These are phyloP conservation scores for Diaporthe citrichinensis DNA, from an alignment of 2,329 filamentous ascomycete genomes.

Conservation along the genomic window DNA sequence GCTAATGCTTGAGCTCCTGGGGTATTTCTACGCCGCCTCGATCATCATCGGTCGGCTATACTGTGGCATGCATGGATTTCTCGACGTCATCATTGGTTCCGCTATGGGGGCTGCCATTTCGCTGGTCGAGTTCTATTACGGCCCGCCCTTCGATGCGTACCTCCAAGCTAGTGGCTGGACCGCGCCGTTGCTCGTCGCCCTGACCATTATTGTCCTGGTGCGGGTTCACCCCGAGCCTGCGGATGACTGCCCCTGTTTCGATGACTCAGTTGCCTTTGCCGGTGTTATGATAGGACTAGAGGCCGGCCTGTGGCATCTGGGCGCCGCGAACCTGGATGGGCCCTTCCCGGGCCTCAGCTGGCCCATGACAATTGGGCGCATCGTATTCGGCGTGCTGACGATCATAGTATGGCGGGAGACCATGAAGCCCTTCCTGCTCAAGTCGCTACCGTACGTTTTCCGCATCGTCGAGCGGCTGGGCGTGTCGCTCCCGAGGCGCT, in stretches of 20 bases:
- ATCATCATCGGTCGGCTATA: conserved; percentile 94
- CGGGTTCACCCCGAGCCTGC: conserved; percentile 95
- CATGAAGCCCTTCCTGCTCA: conserved; percentile 87
- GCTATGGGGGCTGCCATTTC: conserved; percentile 78
- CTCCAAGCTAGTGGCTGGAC: conserved; percentile 75
- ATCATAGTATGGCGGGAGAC: conserved; percentile 92
- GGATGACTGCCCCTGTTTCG: conserved; percentile 96
- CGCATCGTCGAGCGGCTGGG: conserved; percentile 86
- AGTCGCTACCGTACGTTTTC: conserved; percentile 86
- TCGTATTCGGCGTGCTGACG: conserved; percentile 83
- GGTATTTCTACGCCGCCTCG: conserved; percentile 88
- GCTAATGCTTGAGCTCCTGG: conserved; percentile 74
- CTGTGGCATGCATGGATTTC: conserved; percentile 98
- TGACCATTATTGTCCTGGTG: conserved; percentile 81
- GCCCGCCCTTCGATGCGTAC: conserved; percentile 76
- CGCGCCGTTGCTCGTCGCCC: conserved; percentile 74
- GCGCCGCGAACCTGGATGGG: conserved; percentile 62
- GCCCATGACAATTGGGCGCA: conserved; percentile 73
- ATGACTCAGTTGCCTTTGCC: conserved; percentile 94
- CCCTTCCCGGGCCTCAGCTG: conserved; percentile 71
- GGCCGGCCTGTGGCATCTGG: conserved; percentile 86
- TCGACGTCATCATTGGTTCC: conserved; percentile 89
- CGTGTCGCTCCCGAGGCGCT: conserved; percentile 85
- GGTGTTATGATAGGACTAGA: conserved; percentile 90
- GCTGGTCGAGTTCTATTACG: conserved; percentile 72